phyloP scores from a whole-genome alignment of 2,329 filamentous ascomycete genomes.

The Rhinocladiella mackenziei region DNA sequence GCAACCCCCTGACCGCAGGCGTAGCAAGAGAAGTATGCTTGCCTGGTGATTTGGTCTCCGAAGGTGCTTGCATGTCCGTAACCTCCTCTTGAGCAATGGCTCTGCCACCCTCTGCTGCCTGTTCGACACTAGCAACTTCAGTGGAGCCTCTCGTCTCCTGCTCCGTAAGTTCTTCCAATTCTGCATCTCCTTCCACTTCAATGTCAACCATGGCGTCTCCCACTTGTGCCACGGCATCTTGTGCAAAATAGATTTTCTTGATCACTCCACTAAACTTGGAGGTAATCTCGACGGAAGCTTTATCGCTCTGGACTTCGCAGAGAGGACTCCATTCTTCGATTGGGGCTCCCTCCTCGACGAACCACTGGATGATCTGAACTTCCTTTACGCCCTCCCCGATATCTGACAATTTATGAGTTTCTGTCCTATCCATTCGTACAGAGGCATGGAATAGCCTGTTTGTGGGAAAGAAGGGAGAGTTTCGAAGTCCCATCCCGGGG shows the following conservation, averaged over 20 bases:
- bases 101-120: conserved; percentile 8
- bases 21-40: conserved; percentile 76
- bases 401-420: conserved; percentile 28
- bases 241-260: conserved; percentile 92
- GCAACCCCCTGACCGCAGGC: conserved; percentile 83
- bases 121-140: conserved; percentile 37
- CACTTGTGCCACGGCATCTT: conserved; percentile 93
- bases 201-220: conserved; percentile 46
- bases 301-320: conserved; percentile 98
- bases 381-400: conserved; percentile 78
- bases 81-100: conserved; percentile 43
- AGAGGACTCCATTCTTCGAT: conserved; percentile 98
- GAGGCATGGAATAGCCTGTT: conserved; percentile 24
- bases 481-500: conserved; percentile 10
- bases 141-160: conserved; percentile 48
- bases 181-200: conserved; percentile 28
- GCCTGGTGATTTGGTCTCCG: conserved; percentile 19
- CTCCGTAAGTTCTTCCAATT: conserved; percentile 38
- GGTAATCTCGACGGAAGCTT: conserved; percentile 84
- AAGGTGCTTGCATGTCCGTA: conserved; percentile 8
- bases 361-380: conserved; percentile 99
- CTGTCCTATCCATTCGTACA: conserved; percentile 17
- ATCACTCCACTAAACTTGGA: conserved; percentile 93
- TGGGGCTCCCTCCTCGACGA: conserved; percentile 88
- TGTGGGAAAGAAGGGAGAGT: conserved; percentile 17